Evolutionary conservation across 2,329 filamentous ascomycete species (phyloP), one percentile per base, ranked within the genome.

Genomic region (Arthrinium puccinioides): DNA sequence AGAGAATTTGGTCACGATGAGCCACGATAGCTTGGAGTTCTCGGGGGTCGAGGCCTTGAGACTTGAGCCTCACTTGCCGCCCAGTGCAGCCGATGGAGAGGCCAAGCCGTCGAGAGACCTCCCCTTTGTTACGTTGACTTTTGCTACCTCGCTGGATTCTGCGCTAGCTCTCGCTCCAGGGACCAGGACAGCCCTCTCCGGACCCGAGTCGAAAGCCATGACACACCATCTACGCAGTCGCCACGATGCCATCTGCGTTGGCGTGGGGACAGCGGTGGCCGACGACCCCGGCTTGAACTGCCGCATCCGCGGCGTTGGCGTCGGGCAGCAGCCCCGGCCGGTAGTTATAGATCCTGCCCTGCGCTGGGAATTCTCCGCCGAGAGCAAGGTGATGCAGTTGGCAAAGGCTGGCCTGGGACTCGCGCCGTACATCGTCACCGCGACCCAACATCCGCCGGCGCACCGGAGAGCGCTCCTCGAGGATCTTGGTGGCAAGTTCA

Each of bases 121-220:
- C 3, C 35, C 35, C 10, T 37, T 37, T 21, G 73, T 87, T 34
- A 96, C 89, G 2, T 70, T 96, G 28, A 96, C 90, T 11, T 97
- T 89, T 60, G 90, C 92, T 16, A 84, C 82, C 8, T 96, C 89
- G 4, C 81, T 97, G 48, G 90, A 97, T 64, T 82, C 84, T 27
- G 76, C 80, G 37, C 72, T 94, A 36, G 77, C 88, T 2, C 71
- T 90, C 18, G 72, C 81, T 0, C 87, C 87, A 0, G 88, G 88
- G 10, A 69, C 79, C 13, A 84, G 84, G 47, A 97, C 90, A 2
- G 69, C 75, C 0, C 74, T 97, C 9, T 97, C 90, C 1, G 89
- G 89, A 3, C 76, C 83, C 0, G 70, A 81, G 45, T 87, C 87
- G 26, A 95, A 95, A 60, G 76, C 85, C 38, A 94, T 96, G 87